Evolutionary conservation across 2,329 filamentous ascomycete species (phyloP), one percentile per base, ranked within the genome.

Genomic region (Ambrosiella cleistominuta): DNA sequence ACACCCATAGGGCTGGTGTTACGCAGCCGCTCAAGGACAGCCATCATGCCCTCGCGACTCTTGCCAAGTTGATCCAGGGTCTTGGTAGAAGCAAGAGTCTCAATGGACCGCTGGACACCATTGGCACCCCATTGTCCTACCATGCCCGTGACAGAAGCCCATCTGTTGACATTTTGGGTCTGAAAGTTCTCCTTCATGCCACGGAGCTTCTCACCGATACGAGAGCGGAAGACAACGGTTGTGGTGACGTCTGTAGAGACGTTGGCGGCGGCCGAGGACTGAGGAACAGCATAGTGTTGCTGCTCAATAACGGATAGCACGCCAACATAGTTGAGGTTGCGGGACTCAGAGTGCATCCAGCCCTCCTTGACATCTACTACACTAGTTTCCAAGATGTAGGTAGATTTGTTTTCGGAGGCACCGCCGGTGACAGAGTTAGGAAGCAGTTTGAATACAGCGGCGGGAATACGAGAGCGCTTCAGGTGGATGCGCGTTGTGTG

Each of bases 281-380:
- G 15, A 13, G 58, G 58, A 7, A 53, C 45, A 13, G 57, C 57
- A 69, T 88, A 93, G 59, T 78, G 71, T 67, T 93, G 87, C 64
- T 81, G 75, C 71, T 93, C 87, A 17, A 89, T 75, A 11, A 93
- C 86, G 53, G 82, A 86, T 44, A 93, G 71, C 15, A 93, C 83
- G 61, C 86, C 85, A 4, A 86, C 87, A 70, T 85, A 91, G 69
- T 91, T 88, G 57, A 93, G 74, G 65, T 93, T 93, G 62, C 81
- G 78, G 65, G 82, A 87, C 71, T 91, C 86, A 0, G 85, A 88
- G 66, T 80, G 78, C 85, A 93, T 90, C 81, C 84, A 88, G 51
- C 86, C 86, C 66, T 89, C 80, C 61, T 80, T 82, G 62, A 89
- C 81, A 68, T 91, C 86, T 35, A 93, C 82, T 7, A 87, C 77